A percentile compares a stretch with the other conserved stretches of the same genome.
These are phyloP conservation scores for Entomortierella beljakovae DNA, from an alignment of 192 early-diverging fungal species.

Conservation along the genomic window DNA sequence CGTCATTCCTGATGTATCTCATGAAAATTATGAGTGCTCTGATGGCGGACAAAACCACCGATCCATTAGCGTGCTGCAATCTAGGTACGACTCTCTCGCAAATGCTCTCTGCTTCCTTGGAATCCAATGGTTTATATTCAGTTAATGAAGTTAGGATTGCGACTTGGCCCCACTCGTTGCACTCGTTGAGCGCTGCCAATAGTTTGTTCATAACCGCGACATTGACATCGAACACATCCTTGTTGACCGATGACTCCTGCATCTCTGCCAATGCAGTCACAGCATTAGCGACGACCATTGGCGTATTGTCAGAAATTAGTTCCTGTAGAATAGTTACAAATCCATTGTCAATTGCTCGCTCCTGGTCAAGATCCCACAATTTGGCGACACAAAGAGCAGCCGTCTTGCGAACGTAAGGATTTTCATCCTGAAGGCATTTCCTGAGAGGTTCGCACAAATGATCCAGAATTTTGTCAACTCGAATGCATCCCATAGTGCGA, in stretches of 20 bases:
- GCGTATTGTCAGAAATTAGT: constrained; percentile 93
- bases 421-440: constrained; percentile 91
- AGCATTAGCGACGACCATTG: constrained; percentile 98
- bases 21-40: constrained; percentile 86
- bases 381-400: constrained; percentile 97
- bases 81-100: constrained; percentile 93
- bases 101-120: constrained; percentile 87
- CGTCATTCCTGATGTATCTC: constrained; percentile 73
- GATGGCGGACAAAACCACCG: constrained; percentile 93
- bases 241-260: constrained; percentile 74
- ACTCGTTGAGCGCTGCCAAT: constrained; percentile 95
- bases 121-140: constrained; percentile 79
- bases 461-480: constrained; percentile 95
- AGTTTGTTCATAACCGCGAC: constrained; percentile 78
- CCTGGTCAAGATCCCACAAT: constrained; percentile 91
- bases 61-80: constrained; percentile 96
- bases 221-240: constrained; percentile 85
- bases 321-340: constrained; percentile 88
- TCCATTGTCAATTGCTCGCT: constrained; percentile 91
- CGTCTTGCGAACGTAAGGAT: constrained; percentile 98
- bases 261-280: constrained; percentile 95
- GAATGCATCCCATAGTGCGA: constrained; percentile 98
- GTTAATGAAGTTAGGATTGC: constrained; percentile 89
- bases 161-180: constrained; percentile 99
- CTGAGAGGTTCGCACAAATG: constrained; percentile 92